Evolutionary conservation across 768 basidiomycete genomes (phyloP).

Genomic region (Lactifluus rugatus): DNA sequence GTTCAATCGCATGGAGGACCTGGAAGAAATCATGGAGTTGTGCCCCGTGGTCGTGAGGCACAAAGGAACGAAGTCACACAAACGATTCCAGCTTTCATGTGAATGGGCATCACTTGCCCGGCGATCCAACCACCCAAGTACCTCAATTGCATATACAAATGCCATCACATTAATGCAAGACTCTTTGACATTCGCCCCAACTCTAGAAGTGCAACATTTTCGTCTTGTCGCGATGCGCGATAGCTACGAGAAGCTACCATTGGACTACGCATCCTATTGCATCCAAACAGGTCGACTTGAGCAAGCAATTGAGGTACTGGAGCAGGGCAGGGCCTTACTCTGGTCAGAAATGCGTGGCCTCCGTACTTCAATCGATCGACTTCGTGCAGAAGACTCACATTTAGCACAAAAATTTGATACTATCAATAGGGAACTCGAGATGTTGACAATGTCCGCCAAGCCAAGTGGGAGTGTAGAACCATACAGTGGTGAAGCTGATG

Average conservation of each 20-base stretch:
- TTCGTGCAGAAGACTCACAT: neutral
- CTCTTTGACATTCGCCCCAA: neutral
- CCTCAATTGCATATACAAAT: neutral
- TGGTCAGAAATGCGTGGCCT: neutral
- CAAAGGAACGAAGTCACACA: neutral
- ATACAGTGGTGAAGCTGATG: neutral
- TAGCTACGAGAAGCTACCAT: neutral
- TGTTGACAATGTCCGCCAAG: neutral
- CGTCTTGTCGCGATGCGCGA: neutral
- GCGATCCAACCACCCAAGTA: neutral
- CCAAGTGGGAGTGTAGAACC: neutral
- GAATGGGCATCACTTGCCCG: neutral
- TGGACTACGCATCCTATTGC: neutral
- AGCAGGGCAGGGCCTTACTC: neutral
- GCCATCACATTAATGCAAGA: neutral
- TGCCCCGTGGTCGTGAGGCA: neutral
- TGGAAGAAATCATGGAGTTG: neutral
- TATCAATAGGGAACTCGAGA: neutral
- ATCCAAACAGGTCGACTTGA: neutral
- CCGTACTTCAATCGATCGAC: neutral
- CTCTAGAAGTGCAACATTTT: neutral
- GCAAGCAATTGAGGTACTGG: neutral
- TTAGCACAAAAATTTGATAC: neutral
- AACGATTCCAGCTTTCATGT: neutral
- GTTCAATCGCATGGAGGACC: neutral